phyloP scores from a whole-genome alignment of 2,329 filamentous ascomycete genomes.

The Colletotrichum endophyticum region DNA sequence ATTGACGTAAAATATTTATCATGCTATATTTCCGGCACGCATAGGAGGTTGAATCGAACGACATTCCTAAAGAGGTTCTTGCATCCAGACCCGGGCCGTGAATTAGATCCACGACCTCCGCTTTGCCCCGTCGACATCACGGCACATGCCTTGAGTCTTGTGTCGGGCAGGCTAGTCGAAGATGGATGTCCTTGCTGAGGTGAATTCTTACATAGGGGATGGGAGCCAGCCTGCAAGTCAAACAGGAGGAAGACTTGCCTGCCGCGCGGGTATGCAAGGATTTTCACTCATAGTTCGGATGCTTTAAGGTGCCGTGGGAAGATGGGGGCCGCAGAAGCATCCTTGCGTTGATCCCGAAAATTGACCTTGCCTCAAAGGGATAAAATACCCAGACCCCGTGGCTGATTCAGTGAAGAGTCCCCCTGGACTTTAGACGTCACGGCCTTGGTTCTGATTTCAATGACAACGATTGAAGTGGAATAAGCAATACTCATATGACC shows the following conservation, averaged over 20 bases:
- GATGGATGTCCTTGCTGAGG: not conserved
- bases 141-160: not conserved
- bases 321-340: not conserved
- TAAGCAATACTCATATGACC: not conserved
- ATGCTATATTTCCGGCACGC: not conserved
- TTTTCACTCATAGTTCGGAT: not conserved
- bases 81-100: not conserved
- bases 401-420: not conserved
- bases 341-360: not conserved
- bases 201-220: not conserved
- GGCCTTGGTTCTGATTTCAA: not conserved
- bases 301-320: not conserved
- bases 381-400: not conserved
- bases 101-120: not conserved
- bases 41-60: not conserved
- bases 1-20: not conserved
- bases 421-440: not conserved
- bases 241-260: not conserved
- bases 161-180: accelerated
- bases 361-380: not conserved
- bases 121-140: not conserved
- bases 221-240: not conserved
- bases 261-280: conserved; percentile 2
- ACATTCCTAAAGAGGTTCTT: not conserved
- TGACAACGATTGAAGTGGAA: not conserved